These are phyloP conservation scores for Calonectria pseudoturangicola DNA, from an alignment of 2,329 filamentous ascomycete genomes.

Conservation along the genomic window DNA sequence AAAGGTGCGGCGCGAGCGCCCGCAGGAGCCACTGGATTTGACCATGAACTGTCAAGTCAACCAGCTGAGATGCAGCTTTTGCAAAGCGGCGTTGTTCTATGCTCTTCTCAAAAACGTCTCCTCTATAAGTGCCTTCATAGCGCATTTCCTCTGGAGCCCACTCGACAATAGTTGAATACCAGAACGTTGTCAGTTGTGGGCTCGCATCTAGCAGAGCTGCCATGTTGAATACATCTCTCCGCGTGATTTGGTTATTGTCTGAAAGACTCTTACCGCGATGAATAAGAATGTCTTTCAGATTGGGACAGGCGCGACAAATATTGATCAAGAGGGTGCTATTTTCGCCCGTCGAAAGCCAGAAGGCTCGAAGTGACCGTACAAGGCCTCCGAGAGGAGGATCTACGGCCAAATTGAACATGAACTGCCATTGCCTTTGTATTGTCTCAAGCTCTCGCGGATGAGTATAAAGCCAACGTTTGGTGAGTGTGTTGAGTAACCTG, in stretches of 20 bases:
- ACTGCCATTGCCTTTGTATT: constrained; percentile 10
- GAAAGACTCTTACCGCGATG: constrained; percentile 11
- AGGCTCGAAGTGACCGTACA: constrained; percentile 25
- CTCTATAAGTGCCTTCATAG: background rate
- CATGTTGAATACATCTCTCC: constrained; percentile 12
- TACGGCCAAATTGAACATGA: constrained; percentile 31
- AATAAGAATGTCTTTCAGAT: constrained; percentile 21
- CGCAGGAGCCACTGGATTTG: background rate
- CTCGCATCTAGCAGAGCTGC: constrained; percentile 37
- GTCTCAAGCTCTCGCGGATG: constrained; percentile 24
- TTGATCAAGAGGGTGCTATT: constrained; percentile 16
- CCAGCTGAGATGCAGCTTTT: background rate
- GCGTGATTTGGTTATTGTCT: constrained; percentile 4
- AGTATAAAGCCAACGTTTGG: constrained; percentile 34
- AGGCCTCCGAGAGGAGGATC: constrained; percentile 29
- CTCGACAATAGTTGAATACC: constrained; percentile 19
- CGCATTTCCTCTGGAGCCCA: constrained; percentile 14
- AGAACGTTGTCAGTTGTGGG: constrained; percentile 30
- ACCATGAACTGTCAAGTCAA: background rate
- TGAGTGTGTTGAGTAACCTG: constrained; percentile 9
- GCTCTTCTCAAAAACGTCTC: background rate
- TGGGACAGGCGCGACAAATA: constrained; percentile 33
- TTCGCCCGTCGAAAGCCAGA: constrained; percentile 1
- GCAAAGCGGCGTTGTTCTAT: constrained; percentile 14
- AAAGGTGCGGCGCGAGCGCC: background rate